Evolutionary conservation across 1,139 yeast genomes (phyloP), one percentile per base, ranked within the genome.

Genomic region (Starmera stellimalicola): DNA sequence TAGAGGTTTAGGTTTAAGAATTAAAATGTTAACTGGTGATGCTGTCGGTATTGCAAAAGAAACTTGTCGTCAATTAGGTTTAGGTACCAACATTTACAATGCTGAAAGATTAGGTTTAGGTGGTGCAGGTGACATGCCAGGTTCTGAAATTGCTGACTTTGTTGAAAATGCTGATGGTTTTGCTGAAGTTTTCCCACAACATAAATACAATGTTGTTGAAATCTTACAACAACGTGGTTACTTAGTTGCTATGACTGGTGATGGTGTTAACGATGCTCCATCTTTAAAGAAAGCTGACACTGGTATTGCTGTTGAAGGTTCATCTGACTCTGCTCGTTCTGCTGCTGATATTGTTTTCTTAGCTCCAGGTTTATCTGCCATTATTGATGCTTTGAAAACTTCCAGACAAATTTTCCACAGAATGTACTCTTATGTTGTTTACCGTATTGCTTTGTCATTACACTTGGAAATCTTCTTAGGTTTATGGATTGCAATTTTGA

Each of bases 1-100:
- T 57, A 82, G 84, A 73, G 66, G 72, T 55, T 77, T 85, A 58
- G 95, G 95, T 82, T 76, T 85, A 62, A 79, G 93, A 69, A 94
- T 85, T 55, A 85, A 85, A 84, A 85, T 85, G 95, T 77, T 85
- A 64, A 85, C 95, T 72, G 95, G 95, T 82, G 95, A 85, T 70
- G 95, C 95, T 68, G 94, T 85, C 61, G 95, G 95, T 76, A 85
- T 85, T 70, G 95, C 95, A 61, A 85, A 85, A 80, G 95, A 85
- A 73, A 85, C 95, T 62, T 84, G 94, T 73, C 83, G 94, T 77
- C 94, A 85, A 81, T 74, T 85, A 64, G 94, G 95, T 63, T 75
- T 85, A 57, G 95, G 95, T 73, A 82, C 94, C 56, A 84, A 84
- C 87, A 87, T 85, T 58, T 85, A 84, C 75, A 91, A 85, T 70